These are phyloP conservation scores for Lichtheimia hyalospora DNA, from an alignment of 371 early-diverging fungal species.

Conservation along the genomic window DNA sequence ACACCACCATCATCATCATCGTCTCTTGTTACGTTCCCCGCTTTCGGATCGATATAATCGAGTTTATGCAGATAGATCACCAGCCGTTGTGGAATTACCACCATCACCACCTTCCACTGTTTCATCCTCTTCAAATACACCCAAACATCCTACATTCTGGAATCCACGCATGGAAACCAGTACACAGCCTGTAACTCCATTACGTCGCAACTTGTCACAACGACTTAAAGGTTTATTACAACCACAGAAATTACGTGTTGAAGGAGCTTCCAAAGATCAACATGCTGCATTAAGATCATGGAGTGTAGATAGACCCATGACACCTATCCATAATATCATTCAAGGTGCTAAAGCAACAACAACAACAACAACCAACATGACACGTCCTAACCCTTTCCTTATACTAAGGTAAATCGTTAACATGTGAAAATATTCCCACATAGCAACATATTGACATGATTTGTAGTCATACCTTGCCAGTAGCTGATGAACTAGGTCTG, in stretches of 20 bases:
- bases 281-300: conserved; percentile 17
- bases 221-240: conserved; percentile 33
- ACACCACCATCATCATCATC: too few relatives aligned
- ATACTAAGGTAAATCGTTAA: conserved; percentile 22
- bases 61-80: neutral
- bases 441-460: neutral
- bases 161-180: conserved; percentile 35
- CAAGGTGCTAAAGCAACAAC: neutral
- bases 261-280: conserved; percentile 27
- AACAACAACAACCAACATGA: neutral
- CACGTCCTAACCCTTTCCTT: conserved; percentile 26
- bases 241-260: conserved; percentile 29
- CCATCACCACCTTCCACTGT: neutral
- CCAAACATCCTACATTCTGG: conserved; percentile 34
- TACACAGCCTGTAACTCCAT: conserved; percentile 10
- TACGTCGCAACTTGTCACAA: conserved; percentile 29
- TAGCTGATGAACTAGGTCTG: conserved; percentile 14
- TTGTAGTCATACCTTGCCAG: conserved; percentile 20
- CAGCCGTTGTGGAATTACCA: neutral
- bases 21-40: conserved; percentile 10
- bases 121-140: neutral
- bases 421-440: neutral
- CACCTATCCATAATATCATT: conserved; percentile 16
- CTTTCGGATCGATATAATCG: conserved; percentile 5
- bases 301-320: conserved; percentile 23